phyloP scores from a whole-genome alignment of 495 filamentous ascomycete species.

The Talaromyces ruber region DNA sequence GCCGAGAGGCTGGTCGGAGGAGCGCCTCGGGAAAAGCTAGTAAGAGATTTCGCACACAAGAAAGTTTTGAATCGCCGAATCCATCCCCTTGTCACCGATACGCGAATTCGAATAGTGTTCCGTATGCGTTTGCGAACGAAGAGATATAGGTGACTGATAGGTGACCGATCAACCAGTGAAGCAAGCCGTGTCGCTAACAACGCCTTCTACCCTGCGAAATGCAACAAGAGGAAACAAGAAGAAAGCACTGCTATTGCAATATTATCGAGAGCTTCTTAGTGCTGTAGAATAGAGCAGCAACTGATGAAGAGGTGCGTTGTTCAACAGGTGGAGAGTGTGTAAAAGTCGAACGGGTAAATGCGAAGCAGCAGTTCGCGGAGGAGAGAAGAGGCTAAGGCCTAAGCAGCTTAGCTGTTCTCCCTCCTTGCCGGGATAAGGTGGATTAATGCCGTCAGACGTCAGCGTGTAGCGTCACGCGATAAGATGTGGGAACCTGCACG shows the following conservation, averaged over 20 bases:
- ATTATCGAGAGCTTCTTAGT: neutral
- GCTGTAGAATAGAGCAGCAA: neutral
- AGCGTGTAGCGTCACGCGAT: neutral
- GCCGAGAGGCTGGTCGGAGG: neutral
- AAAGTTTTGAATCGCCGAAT: neutral
- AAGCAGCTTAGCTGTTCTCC: neutral
- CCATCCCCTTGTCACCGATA: neutral
- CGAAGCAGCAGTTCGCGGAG: constrained; percentile 3
- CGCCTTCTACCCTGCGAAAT: neutral
- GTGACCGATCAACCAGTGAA: neutral
- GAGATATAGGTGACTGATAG: neutral
- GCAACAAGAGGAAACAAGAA: neutral
- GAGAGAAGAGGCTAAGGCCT: neutral
- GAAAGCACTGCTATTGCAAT: neutral
- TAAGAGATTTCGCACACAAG: neutral
- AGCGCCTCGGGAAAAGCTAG: neutral
- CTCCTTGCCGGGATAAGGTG: neutral
- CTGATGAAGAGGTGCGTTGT: neutral
- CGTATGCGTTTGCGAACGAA: neutral
- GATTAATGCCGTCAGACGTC: neutral
- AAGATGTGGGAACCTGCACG: neutral
- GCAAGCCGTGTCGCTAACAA: neutral
- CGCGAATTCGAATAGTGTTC: neutral
- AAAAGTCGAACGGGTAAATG: neutral
- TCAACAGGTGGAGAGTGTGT: neutral